These are phyloP conservation scores for Fusarium falciforme DNA, from an alignment of 2,329 filamentous ascomycete genomes.

Conservation along the genomic window DNA sequence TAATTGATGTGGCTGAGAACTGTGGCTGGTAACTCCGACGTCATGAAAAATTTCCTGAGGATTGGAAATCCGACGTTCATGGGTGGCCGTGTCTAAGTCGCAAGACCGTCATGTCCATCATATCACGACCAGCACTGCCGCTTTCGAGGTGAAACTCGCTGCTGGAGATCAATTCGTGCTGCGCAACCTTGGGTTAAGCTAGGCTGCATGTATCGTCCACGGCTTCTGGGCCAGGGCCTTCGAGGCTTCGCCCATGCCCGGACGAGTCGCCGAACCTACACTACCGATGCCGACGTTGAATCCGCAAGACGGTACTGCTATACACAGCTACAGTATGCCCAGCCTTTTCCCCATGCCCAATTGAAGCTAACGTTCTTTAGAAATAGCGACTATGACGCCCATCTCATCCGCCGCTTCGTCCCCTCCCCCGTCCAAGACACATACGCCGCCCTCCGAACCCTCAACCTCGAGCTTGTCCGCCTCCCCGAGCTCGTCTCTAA, in stretches of 20 bases:
- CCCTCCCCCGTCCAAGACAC: conserved; percentile 79
- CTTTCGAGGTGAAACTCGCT: conserved; percentile 1
- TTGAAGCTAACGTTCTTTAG: conserved; percentile 57
- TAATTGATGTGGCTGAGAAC: conserved; percentile 24
- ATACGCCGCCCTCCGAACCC: conserved; percentile 89
- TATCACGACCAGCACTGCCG: conserved; percentile 13
- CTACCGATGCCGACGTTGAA: conserved; percentile 63
- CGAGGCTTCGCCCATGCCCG: conserved; percentile 48
- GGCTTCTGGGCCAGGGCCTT: conserved; percentile 52
- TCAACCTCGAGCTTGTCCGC: conserved; percentile 92
- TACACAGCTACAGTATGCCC: conserved; percentile 61
- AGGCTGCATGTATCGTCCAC: conserved; percentile 54
- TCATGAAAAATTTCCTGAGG: conserved; percentile 43
- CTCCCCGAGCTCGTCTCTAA: conserved; percentile 92
- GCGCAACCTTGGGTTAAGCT: not conserved
- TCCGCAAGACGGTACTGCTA: conserved; percentile 66
- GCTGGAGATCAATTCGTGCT: not conserved
- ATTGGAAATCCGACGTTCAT: conserved; percentile 42
- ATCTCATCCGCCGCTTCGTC: conserved; percentile 86
- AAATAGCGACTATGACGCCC: conserved; percentile 89
- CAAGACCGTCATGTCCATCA: conserved; percentile 20
- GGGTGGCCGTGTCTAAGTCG: conserved; percentile 37
- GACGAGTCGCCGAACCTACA: conserved; percentile 54
- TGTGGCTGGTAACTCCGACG: conserved; percentile 37
- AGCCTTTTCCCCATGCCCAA: fast-evolving